Evolutionary conservation across 139 green algal species (phyloP), one percentile per base, ranked within the genome.

Genomic region (Spirogloea muscicola): DNA sequence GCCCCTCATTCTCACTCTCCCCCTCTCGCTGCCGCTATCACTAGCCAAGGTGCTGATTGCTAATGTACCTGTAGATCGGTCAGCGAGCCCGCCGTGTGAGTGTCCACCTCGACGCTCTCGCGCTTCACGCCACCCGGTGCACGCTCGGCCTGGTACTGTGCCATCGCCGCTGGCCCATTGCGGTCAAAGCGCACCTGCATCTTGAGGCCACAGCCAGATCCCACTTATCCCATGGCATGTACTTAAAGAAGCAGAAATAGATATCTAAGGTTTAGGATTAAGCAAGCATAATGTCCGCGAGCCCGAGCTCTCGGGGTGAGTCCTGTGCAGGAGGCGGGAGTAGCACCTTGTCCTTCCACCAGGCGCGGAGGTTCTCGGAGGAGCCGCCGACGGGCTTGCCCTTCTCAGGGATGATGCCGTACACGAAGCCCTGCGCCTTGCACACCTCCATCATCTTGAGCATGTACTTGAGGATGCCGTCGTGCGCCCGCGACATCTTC

Each of bases 371-470:
- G 64, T 80, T 80, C 34, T 80, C 72, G 18, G 65, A 78, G 61
- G 27, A 51, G 4, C 72, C 72, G 6, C 72, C 72, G 4, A 80
- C 72, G 39, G 72, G 72, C 52, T 80, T 80, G 48, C 72, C 72
- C 25, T 73, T 80, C 72, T 80, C 72, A 25, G 72, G 72, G 63
- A 80, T 80, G 2, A 80, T 80, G 10, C 72, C 72, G 64, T 80
- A 80, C 44, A 80, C 72, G 52, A 80, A 80, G n/a, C 72, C 72
- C 49, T 80, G 72, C 9, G 62, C 72, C n/a, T 80, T 80, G 46
- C 63, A 80, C 36, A 80, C 72, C 33, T 80, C 72, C 72, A 80
- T 80, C 72, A 80, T 80, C 34, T 80, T 80, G 34, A 80, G 72
- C 72, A 80, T 80, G 49, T 80, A 80, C 40, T 80, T 80, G 2